These are phyloP conservation scores for Nitzschia putrida DNA, from an alignment of 108 stramenopile genomes.

Conservation along the genomic window DNA sequence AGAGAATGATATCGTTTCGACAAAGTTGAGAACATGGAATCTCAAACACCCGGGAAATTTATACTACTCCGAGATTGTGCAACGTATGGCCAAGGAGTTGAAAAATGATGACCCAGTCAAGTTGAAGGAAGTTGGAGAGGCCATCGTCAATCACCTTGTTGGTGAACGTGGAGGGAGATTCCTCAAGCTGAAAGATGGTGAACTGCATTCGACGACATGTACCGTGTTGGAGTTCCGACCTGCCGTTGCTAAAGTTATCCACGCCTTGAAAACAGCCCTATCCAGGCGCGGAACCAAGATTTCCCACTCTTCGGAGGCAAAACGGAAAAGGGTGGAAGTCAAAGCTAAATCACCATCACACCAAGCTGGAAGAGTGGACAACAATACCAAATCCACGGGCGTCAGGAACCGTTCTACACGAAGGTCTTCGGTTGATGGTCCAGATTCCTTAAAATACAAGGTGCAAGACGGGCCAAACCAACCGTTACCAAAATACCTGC, in stretches of 20 bases:
- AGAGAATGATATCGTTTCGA: slow-evolving; percentile 12
- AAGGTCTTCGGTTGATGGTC: neutral
- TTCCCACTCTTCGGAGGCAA: neutral
- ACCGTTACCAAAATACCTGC: slow-evolving; percentile 13
- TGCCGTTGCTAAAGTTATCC: slow-evolving; percentile 16
- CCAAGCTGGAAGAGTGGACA: too few species aligned
- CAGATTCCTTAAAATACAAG: neutral
- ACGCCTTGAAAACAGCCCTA: slow-evolving; percentile 14
- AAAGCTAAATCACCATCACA: neutral
- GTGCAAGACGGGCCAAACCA: neutral
- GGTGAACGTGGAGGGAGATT: slow-evolving; percentile 15
- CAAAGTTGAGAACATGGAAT: slow-evolving; percentile 24
- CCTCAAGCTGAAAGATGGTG: slow-evolving; percentile 20
- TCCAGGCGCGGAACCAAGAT: neutral
- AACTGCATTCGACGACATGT: slow-evolving; percentile 2
- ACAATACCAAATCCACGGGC: neutral
- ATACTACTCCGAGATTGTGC: slow-evolving; percentile 5
- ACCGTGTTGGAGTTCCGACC: slow-evolving; percentile 5
- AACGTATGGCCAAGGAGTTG: neutral
- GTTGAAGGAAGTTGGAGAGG: neutral
- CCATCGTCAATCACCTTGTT: slow-evolving; percentile 2
- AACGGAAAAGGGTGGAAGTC: neutral
- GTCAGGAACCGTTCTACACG: neutral
- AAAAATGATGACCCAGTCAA: neutral
- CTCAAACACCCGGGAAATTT: slow-evolving; percentile 18